phyloP scores from a whole-genome alignment of 2,329 filamentous ascomycete genomes.

The Volutella citrinella region DNA sequence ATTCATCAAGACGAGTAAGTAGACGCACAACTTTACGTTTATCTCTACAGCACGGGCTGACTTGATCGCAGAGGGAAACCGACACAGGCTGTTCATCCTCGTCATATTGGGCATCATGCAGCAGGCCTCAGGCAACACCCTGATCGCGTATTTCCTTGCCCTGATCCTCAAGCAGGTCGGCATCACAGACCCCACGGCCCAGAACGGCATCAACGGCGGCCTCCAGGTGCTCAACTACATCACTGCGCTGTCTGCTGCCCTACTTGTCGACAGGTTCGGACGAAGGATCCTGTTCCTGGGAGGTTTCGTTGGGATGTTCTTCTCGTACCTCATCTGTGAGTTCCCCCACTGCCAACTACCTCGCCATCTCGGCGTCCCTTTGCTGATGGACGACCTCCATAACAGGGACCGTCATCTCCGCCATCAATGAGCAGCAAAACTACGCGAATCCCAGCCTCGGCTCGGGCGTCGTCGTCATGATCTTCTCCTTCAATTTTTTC shows the following conservation, averaged over 20 bases:
- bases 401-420: slow-evolving; percentile 20
- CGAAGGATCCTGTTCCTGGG: slow-evolving; percentile 10
- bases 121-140: slow-evolving; percentile 27
- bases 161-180: slow-evolving; percentile 35
- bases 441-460: no score
- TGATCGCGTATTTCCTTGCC: slow-evolving; percentile 36
- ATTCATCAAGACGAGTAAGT: no score
- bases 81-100: slow-evolving; percentile 29
- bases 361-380: no score
- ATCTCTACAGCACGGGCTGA: no score
- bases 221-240: slow-evolving; percentile 32
- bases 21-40: no score
- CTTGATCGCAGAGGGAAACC: no score
- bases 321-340: slow-evolving; percentile 24
- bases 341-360: no score
- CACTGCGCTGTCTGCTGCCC: slow-evolving; percentile 31
- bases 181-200: slow-evolving; percentile 35
- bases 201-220: slow-evolving; percentile 19
- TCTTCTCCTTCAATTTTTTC: background rate
- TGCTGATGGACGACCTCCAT: no score
- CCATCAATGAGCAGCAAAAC: background rate
- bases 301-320: slow-evolving; percentile 9
- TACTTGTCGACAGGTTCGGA: slow-evolving; percentile 18
- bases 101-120: slow-evolving; percentile 29
- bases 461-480: no score